Evolutionary conservation across 371 early-diverging fungal genomes (phyloP).

Genomic region (Synchytrium microbalum): DNA sequence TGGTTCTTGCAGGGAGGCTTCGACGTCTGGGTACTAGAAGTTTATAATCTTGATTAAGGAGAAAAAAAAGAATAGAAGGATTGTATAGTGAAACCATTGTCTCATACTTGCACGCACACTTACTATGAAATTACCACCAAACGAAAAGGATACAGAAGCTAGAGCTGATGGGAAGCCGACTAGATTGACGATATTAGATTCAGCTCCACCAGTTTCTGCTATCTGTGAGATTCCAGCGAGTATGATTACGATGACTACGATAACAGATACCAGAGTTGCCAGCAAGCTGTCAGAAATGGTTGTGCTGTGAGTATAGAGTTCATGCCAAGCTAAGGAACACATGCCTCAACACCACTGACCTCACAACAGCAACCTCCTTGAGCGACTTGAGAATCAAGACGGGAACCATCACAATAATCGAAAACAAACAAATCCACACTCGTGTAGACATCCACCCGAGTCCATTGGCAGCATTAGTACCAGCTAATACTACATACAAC

Average conservation of each 20-base stretch:
- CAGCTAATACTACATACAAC: background rate
- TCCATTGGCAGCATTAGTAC: background rate
- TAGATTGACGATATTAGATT: background rate
- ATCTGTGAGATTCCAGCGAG: background rate
- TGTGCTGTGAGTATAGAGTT: no score
- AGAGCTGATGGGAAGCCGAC: constrained; percentile 17
- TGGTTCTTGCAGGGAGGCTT: constrained; percentile 73
- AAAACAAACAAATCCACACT: background rate
- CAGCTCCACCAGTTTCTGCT: background rate
- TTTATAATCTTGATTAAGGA: background rate
- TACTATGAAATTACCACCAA: constrained; percentile 41
- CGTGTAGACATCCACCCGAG: background rate
- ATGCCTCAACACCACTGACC: background rate
- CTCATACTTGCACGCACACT: no score
- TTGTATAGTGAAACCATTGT: no score
- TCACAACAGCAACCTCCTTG: background rate
- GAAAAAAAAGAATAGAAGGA: background rate
- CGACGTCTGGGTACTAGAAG: constrained; percentile 63
- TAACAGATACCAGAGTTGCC: background rate
- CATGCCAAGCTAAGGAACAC: no score
- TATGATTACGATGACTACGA: background rate
- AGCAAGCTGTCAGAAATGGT: no score
- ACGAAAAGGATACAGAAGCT: constrained; percentile 42
- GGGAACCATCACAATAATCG: background rate
- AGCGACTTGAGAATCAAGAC: background rate